phyloP scores from a whole-genome alignment of 768 basidiomycete genomes.

The Hygrophorus russula region DNA sequence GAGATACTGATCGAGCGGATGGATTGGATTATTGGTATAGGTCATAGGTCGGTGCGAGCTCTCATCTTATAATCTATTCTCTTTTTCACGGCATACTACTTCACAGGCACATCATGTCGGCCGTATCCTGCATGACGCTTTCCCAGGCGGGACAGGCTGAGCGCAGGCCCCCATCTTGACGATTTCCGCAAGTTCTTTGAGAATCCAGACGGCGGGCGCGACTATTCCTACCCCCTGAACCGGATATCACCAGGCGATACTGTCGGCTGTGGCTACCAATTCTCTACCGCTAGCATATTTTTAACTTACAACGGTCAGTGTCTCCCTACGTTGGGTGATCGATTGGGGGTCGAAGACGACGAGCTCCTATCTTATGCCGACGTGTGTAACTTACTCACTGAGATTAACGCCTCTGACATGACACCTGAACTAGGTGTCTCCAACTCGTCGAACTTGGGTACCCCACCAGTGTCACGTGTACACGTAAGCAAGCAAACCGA shows the following conservation, averaged over 20 bases:
- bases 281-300: slow-evolving; percentile 39
- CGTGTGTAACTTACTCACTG: too few relatives aligned
- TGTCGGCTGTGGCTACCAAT: slow-evolving; percentile 57
- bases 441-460: too few relatives aligned
- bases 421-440: too few relatives aligned
- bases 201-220: slow-evolving; percentile 51
- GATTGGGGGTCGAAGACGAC: too few relatives aligned
- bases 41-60: slow-evolving; percentile 39
- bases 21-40: slow-evolving; percentile 51
- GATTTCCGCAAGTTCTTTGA: slow-evolving; percentile 68
- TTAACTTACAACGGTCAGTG: slow-evolving; percentile 61
- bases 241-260: slow-evolving; percentile 34
- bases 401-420: too few relatives aligned
- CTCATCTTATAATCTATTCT: background rate
- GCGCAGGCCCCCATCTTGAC: slow-evolving; percentile 57
- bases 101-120: slow-evolving; percentile 46
- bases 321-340: too few relatives aligned
- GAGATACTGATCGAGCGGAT: slow-evolving; percentile 46
- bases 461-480: too few relatives aligned
- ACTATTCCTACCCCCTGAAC: slow-evolving; percentile 28
- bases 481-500: too few relatives aligned
- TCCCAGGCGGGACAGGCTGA: slow-evolving; percentile 63
- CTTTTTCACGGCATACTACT: background rate
- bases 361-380: too few relatives aligned
- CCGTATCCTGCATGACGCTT: slow-evolving; percentile 58